These are phyloP conservation scores for Aspergillus indologenus DNA, from an alignment of 495 filamentous ascomycete species.

Conservation along the genomic window DNA sequence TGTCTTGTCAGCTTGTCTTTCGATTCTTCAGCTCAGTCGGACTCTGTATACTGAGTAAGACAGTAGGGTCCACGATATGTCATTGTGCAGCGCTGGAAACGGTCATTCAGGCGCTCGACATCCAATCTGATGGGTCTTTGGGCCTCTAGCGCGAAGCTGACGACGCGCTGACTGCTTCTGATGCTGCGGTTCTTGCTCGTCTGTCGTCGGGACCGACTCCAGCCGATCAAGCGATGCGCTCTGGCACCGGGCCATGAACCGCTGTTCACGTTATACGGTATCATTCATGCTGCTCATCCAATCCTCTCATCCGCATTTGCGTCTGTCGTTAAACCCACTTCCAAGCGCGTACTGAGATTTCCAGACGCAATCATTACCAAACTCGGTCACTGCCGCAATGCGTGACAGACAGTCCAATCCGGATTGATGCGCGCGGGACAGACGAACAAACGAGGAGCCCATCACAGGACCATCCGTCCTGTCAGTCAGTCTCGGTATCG, in stretches of 20 bases:
- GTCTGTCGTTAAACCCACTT: conserved; percentile 1
- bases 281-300: background rate
- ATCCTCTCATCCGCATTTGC: background rate
- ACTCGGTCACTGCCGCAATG: conserved; percentile 9
- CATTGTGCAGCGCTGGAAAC: conserved; percentile 8
- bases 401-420: conserved; percentile 4
- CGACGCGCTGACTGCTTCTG: conserved; percentile 10
- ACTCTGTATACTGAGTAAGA: conserved; percentile 1
- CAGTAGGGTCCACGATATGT: conserved; percentile 3
- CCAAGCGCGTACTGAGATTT: conserved; percentile 19
- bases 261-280: background rate
- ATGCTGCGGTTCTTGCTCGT: conserved; percentile 4
- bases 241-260: conserved; percentile 6
- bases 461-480: conserved; percentile 2
- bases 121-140: conserved; percentile 12
- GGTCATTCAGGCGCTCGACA: background rate
- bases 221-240: conserved; percentile 15
- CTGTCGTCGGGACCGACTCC: conserved; percentile 13
- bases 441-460: background rate
- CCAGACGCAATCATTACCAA: background rate
- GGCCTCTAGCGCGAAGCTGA: conserved; percentile 12
- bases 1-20: background rate
- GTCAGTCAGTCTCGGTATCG: conserved; percentile 12
- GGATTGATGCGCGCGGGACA: conserved; percentile 5
- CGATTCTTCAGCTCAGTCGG: background rate